Conservation (phyloP, 331 rosid species). For the Spiraea crenata region DNA sequence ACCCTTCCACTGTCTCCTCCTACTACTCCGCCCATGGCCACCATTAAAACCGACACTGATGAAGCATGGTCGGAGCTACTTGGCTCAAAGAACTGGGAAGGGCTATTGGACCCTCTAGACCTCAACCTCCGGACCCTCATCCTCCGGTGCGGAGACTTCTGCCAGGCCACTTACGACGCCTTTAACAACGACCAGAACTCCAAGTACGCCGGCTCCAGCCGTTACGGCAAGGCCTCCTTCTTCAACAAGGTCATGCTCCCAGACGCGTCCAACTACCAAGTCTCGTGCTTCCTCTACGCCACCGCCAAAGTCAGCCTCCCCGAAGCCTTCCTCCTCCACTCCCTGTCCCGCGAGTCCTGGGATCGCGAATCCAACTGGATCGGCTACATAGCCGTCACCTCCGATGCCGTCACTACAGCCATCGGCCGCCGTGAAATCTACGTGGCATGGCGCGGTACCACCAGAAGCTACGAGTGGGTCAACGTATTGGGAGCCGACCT, state of each 20-base stretch:
- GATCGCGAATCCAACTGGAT: constrained; percentile 82
- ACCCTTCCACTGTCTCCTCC: not conserved
- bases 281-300: constrained; percentile 57
- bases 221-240: constrained; percentile 54
- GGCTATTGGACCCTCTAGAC: constrained; percentile 47
- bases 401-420: constrained; percentile 25
- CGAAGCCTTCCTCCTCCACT: constrained; percentile 49
- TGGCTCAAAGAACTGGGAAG: constrained; percentile 51
- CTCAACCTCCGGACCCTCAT: constrained; percentile 49
- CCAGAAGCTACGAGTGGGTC: constrained; percentile 51
- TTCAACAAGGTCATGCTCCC: constrained; percentile 49
- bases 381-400: constrained; percentile 59
- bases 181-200: constrained; percentile 72
- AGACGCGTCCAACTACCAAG: constrained; percentile 32
- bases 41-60: not conserved
- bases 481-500: constrained; percentile 42
- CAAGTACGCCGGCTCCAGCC: constrained; percentile 56
- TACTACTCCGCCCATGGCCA: not conserved
- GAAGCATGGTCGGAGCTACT: constrained; percentile 46
- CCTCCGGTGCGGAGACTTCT: constrained; percentile 63
- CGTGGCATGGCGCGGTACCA: constrained; percentile 67
- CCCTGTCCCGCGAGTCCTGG: constrained; percentile 56
- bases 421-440: constrained; percentile 61
- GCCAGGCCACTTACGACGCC: constrained; percentile 75
- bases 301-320: constrained; percentile 52